These are phyloP conservation scores for Micromonas commoda DNA, from an alignment of 139 green algal genomes.

Conservation along the genomic window DNA sequence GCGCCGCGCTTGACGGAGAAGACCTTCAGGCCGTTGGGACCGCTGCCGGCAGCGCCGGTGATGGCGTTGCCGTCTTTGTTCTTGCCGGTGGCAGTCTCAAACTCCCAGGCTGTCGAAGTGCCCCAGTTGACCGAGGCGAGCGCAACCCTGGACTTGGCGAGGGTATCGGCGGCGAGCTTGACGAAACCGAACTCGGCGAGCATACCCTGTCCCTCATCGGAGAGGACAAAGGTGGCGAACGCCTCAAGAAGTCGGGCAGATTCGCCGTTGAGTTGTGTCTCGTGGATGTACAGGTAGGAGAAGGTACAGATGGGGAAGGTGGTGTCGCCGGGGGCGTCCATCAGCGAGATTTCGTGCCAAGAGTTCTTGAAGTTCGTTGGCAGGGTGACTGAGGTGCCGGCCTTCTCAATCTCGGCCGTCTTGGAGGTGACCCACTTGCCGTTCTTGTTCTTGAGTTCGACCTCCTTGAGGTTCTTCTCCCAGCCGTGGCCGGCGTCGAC, in stretches of 20 bases:
- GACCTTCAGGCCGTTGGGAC: too few relatives aligned
- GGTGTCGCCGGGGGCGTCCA: constrained; percentile 20
- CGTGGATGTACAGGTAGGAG: constrained; percentile 33
- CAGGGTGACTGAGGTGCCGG: constrained; percentile 14
- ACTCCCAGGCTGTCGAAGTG: too few relatives aligned
- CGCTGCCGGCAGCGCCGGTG: too few relatives aligned
- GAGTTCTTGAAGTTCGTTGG: constrained; percentile 18
- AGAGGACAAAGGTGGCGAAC: constrained; percentile 28
- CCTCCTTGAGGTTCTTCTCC: constrained; percentile 8
- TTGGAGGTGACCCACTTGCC: constrained; percentile 27
- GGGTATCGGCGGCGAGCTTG: background rate
- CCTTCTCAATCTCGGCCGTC: constrained; percentile 15
- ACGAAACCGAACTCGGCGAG: constrained; percentile 29
- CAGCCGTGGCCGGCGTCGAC: constrained; percentile 32
- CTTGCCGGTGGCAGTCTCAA: too few relatives aligned
- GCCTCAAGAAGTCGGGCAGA: constrained; percentile 22
- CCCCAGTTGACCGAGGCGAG: too few relatives aligned
- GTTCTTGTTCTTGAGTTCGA: constrained; percentile 32
- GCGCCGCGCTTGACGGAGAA: too few relatives aligned
- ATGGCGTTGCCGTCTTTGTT: too few relatives aligned
- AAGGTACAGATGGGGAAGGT: constrained; percentile 29
- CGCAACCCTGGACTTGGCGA: too few relatives aligned
- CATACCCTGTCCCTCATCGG: constrained; percentile 28
- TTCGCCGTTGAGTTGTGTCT: background rate
- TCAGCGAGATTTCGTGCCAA: constrained; percentile 23